Conservation (phyloP, 2,329 filamentous ascomycete species). For the Penicillium psychrosexuale region DNA sequence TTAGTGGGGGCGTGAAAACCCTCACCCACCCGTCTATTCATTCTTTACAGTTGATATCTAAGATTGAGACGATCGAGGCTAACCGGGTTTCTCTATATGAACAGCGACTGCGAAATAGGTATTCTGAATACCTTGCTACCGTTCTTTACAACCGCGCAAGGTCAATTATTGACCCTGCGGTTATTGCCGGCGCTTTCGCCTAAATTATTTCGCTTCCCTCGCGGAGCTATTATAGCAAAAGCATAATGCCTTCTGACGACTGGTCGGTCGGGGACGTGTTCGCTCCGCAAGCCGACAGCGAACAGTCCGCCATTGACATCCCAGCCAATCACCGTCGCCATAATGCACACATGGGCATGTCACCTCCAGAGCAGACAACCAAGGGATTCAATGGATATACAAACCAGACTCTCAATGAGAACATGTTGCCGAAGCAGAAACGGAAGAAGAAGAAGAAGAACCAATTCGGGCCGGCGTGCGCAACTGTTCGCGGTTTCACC, state of each 20-base stretch:
- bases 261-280: slow-evolving; percentile 42
- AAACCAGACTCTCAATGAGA: slow-evolving; percentile 28
- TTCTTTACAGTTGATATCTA: background rate
- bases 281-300: slow-evolving; percentile 36
- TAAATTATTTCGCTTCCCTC: background rate
- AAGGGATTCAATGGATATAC: slow-evolving; percentile 29
- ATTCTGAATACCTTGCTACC: slow-evolving; percentile 17
- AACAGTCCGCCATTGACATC: slow-evolving; percentile 25
- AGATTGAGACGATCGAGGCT: slow-evolving; percentile 11
- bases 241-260: slow-evolving; percentile 32
- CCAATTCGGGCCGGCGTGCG: slow-evolving; percentile 30
- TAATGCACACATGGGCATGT: slow-evolving; percentile 30
- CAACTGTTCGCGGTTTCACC: slow-evolving; percentile 46
- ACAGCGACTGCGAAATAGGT: slow-evolving; percentile 12
- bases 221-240: background rate
- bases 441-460: slow-evolving; percentile 46
- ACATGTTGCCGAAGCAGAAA: slow-evolving; percentile 21
- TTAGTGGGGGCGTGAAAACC: slow-evolving; percentile 20
- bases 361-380: slow-evolving; percentile 15
- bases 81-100: slow-evolving; percentile 2
- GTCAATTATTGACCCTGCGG: slow-evolving; percentile 11
- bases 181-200: slow-evolving; percentile 4
- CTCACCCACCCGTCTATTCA: slow-evolving; percentile 21
- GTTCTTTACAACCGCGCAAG: slow-evolving; percentile 4
- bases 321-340: slow-evolving; percentile 22